Conservation (phyloP, 1,139 yeast species). For the Ogataea hybrid region DNA sequence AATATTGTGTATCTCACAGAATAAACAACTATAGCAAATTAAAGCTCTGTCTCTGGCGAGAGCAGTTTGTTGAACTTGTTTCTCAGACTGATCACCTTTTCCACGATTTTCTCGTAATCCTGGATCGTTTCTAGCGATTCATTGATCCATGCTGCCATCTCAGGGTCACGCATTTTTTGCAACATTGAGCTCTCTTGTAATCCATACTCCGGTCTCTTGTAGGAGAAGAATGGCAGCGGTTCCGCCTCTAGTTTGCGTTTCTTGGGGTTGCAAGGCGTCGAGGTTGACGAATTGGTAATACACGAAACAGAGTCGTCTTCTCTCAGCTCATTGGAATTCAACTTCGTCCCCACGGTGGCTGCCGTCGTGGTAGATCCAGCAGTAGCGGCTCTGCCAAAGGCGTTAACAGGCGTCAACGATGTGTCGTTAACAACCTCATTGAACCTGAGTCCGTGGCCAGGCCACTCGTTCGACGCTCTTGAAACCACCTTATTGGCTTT, state of each 20-base stretch:
- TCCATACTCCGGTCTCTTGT: background rate
- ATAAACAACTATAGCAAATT: slow-evolving; percentile 18
- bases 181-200: background rate
- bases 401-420: slow-evolving; percentile 14
- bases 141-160: slow-evolving; percentile 37
- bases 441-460: slow-evolving; percentile 11
- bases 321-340: slow-evolving; percentile 15
- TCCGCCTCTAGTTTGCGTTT: slow-evolving; percentile 11
- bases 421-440: slow-evolving; percentile 13
- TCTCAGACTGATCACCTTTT: slow-evolving; percentile 37
- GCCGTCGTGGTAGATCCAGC: slow-evolving; percentile 17
- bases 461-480: slow-evolving; percentile 10
- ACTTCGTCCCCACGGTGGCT: slow-evolving; percentile 12
- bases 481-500: slow-evolving; percentile 16
- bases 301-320: slow-evolving; percentile 17
- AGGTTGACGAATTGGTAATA: slow-evolving; percentile 18
- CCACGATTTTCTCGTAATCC: slow-evolving; percentile 34
- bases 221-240: slow-evolving; percentile 10
- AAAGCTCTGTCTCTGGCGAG: background rate
- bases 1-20: slow-evolving; percentile 12
- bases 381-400: slow-evolving; percentile 10
- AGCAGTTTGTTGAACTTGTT: slow-evolving; percentile 36
- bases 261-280: slow-evolving; percentile 19
- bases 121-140: slow-evolving; percentile 34
- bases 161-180: slow-evolving; percentile 7